phyloP scores from a whole-genome alignment of 352 stramenopile species.

The Phytopythium oedochilum region DNA sequence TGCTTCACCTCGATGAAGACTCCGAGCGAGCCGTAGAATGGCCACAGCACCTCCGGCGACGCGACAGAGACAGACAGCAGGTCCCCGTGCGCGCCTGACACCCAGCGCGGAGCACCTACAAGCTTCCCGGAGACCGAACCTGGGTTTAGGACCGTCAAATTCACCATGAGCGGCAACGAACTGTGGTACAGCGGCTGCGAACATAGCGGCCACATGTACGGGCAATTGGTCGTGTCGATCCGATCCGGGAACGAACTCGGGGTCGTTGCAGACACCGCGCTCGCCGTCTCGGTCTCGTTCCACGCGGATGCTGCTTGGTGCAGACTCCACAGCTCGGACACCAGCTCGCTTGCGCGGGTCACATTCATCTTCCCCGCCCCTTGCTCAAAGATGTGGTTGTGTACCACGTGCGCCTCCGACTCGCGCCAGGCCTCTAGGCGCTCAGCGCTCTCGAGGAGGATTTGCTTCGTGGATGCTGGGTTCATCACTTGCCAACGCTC shows the following conservation, averaged over 20 bases:
- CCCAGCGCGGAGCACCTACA: slow-evolving; percentile 44
- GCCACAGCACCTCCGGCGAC: slow-evolving; percentile 46
- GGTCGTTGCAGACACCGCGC: slow-evolving; percentile 10
- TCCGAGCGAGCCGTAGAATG: slow-evolving; percentile 64
- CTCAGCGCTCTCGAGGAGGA: slow-evolving; percentile 55
- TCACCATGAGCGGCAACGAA: slow-evolving; percentile 70
- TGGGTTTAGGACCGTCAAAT: slow-evolving; percentile 82
- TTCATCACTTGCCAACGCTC: slow-evolving; percentile 56
- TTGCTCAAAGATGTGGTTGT: slow-evolving; percentile 86
- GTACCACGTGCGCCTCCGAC: slow-evolving; percentile 31
- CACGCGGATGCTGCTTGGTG: slow-evolving; percentile 12
- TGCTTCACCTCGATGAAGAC: slow-evolving; percentile 67
- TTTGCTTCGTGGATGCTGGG: slow-evolving; percentile 65
- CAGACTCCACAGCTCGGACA: slow-evolving; percentile 32
- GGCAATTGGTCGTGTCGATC: slow-evolving; percentile 74
- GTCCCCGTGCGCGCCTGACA: slow-evolving; percentile 40
- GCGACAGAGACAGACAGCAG: slow-evolving; percentile 44
- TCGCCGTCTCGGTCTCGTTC: slow-evolving; percentile 10
- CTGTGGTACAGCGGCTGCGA: slow-evolving; percentile 73
- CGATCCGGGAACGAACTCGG: slow-evolving; percentile 55
- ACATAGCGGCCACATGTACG: slow-evolving; percentile 86
- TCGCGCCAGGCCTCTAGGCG: slow-evolving; percentile 28
- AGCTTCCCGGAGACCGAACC: slow-evolving; percentile 41
- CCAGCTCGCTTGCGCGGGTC: slow-evolving; percentile 38
- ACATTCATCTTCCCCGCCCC: slow-evolving; percentile 74